Evolutionary conservation across 495 filamentous ascomycete species (phyloP).

Genomic region (Poronia punctata): DNA sequence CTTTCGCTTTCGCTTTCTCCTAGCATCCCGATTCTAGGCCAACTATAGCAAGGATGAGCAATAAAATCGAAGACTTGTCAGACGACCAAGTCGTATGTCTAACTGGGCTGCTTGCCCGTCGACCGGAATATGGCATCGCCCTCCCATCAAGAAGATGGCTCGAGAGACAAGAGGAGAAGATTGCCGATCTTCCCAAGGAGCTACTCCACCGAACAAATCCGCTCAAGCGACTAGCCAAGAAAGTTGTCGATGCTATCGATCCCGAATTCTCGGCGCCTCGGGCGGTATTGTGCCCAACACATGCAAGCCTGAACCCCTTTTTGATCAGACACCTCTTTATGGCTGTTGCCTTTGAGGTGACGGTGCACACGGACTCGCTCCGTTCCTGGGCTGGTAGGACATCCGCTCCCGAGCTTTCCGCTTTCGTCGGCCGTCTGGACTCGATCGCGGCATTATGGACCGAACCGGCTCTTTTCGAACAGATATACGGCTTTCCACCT

Average conservation of each 20-base stretch:
- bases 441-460: slow-evolving; percentile 32
- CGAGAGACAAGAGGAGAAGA: slow-evolving; percentile 16
- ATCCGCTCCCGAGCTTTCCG: slow-evolving; percentile 11
- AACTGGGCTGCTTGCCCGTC: slow-evolving; percentile 20
- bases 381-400: slow-evolving; percentile 14
- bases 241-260: slow-evolving; percentile 16
- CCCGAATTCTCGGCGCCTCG: slow-evolving; percentile 16
- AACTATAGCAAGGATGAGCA: no score
- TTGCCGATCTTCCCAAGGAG: slow-evolving; percentile 17
- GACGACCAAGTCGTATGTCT: slow-evolving; percentile 11
- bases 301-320: slow-evolving; percentile 26
- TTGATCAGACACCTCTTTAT: slow-evolving; percentile 31
- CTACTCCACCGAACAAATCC: slow-evolving; percentile 10
- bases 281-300: slow-evolving; percentile 27
- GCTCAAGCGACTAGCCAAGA: slow-evolving; percentile 20
- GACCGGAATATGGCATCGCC: slow-evolving; percentile 22
- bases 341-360: slow-evolving; percentile 28
- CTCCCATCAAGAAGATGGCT: slow-evolving; percentile 24
- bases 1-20: no score
- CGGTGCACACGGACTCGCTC: slow-evolving; percentile 20
- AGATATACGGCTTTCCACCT: slow-evolving; percentile 18
- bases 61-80: slow-evolving; percentile 15
- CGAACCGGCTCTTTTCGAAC: slow-evolving; percentile 20
- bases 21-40: no score
- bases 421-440: slow-evolving; percentile 26